Evolutionary conservation across 2,329 filamentous ascomycete species (phyloP).

Genomic region (Torrubiella hemipterigena): DNA sequence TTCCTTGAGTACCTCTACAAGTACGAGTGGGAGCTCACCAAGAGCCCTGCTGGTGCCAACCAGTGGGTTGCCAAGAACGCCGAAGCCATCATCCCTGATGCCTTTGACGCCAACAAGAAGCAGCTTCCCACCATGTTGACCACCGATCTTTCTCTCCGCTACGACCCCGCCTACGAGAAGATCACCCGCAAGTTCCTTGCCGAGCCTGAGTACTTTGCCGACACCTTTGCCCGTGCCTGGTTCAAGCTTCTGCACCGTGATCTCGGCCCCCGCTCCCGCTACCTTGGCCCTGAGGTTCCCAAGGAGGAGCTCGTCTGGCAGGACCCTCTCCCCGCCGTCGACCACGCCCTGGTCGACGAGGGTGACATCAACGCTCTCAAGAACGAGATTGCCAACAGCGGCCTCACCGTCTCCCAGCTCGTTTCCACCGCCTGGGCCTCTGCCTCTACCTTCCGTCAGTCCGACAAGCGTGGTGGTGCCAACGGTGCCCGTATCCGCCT

Average conservation of each 20-base stretch:
- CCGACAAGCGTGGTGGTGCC: conserved; percentile 73
- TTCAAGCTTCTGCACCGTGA: conserved; percentile 78
- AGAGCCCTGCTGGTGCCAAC: conserved; percentile 64
- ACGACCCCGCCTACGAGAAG: conserved; percentile 64
- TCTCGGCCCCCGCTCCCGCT: conserved; percentile 59
- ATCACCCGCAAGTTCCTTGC: conserved; percentile 59
- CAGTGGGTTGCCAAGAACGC: conserved; percentile 68
- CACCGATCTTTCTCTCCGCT: conserved; percentile 59
- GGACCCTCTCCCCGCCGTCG: conserved; percentile 52
- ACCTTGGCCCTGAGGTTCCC: conserved; percentile 64
- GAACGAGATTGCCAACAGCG: conserved; percentile 52
- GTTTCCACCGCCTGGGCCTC: conserved; percentile 58
- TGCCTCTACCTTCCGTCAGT: conserved; percentile 59
- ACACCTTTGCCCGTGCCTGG: conserved; percentile 64
- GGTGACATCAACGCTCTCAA: conserved; percentile 55
- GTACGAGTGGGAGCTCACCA: conserved; percentile 65
- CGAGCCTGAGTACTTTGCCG: conserved; percentile 54
- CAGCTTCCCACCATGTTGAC: conserved; percentile 67
- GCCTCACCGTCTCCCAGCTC: conserved; percentile 47
- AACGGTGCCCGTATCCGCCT: conserved; percentile 71
- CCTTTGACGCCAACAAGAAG: conserved; percentile 59
- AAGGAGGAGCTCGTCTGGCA: conserved; percentile 62
- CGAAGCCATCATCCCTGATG: conserved; percentile 56
- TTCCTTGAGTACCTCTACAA: conserved; percentile 69
- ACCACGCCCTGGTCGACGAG: conserved; percentile 48